phyloP scores from a whole-genome alignment of 1,139 yeast species.

The Blastobotrys elegans region DNA sequence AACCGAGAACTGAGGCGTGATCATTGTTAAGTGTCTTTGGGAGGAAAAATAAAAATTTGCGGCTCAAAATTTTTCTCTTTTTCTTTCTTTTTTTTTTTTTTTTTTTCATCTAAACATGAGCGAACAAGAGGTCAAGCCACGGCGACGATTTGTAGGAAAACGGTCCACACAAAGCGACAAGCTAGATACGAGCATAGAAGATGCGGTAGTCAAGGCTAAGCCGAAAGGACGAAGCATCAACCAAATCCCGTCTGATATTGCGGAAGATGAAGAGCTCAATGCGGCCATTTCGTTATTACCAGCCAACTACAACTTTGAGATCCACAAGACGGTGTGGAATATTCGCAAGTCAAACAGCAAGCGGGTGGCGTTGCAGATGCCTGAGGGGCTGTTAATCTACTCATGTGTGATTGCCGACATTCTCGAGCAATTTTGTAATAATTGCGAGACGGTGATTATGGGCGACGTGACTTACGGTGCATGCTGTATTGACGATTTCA shows the following conservation, averaged over 20 bases:
- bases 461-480: conserved; percentile 99
- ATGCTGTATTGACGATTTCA: conserved; percentile 94
- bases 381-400: conserved; percentile 88
- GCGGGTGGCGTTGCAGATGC: conserved; percentile 91
- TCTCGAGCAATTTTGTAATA: conserved; percentile 77
- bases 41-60: conserved; percentile 7
- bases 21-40: conserved; percentile 42
- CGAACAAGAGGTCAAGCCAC: conserved; percentile 30
- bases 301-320: conserved; percentile 87
- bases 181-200: conserved; percentile 15
- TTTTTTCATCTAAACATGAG: conserved; percentile 2
- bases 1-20: conserved; percentile 79
- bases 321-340: conserved; percentile 94
- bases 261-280: conserved; percentile 72
- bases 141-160: conserved; percentile 44
- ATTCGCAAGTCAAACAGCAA: conserved; percentile 67
- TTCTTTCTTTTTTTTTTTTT: conserved; percentile 1
- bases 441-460: conserved; percentile 87
- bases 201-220: conserved; percentile 29
- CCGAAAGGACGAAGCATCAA: conserved; percentile 51
- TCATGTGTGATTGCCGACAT: conserved; percentile 86
- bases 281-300: conserved; percentile 80
- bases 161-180: conserved; percentile 20
- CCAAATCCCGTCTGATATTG: conserved; percentile 86
- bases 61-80: background rate